A percentile compares a stretch with the other conserved stretches of the same genome.
Conservation (phyloP, 2,329 filamentous ascomycete genomes). For the Cordyceps militaris region DNA sequence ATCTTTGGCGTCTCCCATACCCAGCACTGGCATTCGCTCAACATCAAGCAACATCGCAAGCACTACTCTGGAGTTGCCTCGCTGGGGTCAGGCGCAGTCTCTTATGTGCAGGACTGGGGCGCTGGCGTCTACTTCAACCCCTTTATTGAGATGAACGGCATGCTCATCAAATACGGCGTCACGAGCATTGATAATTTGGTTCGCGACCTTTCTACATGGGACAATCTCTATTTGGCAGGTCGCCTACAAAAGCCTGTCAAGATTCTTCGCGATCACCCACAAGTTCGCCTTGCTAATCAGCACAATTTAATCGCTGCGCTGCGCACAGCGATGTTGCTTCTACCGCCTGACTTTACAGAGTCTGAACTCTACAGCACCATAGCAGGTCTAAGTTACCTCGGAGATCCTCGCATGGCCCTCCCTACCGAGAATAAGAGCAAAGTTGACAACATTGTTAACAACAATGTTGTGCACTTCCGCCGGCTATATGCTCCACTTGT, state of each 20-base stretch:
- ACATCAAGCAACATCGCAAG: constrained; percentile 77
- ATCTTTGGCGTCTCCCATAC: constrained; percentile 93
- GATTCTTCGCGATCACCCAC: constrained; percentile 88
- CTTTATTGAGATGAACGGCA: constrained; percentile 89
- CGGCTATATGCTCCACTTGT: constrained; percentile 85
- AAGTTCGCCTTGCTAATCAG: constrained; percentile 89
- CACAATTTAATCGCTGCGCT: constrained; percentile 90
- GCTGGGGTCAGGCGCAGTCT: constrained; percentile 78
- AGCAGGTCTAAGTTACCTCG: constrained; percentile 85
- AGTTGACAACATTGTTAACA: constrained; percentile 85
- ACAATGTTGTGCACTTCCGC: constrained; percentile 88
- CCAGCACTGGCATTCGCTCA: constrained; percentile 95
- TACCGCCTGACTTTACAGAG: constrained; percentile 80
- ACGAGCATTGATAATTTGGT: constrained; percentile 89
- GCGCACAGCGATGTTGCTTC: constrained; percentile 78
- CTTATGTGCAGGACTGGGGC: constrained; percentile 82
- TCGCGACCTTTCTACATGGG: constrained; percentile 80
- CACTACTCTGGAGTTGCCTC: constrained; percentile 86
- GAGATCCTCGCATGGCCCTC: constrained; percentile 90
- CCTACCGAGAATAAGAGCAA: constrained; percentile 88
- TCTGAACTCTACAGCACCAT: constrained; percentile 85
- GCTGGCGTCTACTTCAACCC: constrained; percentile 98
- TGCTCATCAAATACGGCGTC: constrained; percentile 95
- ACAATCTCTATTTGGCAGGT: constrained; percentile 92
- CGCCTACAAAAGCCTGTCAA: constrained; percentile 96